These are phyloP conservation scores for Gynochthodes officinalis DNA, from an alignment of 257 asterid genomes.

Conservation along the genomic window DNA sequence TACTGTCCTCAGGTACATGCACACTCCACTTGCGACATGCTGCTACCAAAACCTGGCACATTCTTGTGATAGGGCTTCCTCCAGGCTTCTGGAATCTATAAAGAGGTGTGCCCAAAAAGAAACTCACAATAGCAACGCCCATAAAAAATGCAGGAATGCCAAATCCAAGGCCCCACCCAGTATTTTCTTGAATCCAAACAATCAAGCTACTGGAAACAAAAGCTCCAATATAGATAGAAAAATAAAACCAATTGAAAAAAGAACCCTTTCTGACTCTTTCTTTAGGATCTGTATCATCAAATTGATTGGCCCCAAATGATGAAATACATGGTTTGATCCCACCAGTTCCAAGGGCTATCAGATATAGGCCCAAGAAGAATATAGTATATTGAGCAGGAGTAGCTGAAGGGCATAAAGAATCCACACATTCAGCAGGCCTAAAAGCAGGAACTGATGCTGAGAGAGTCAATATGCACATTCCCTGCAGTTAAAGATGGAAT, in stretches of 20 bases:
- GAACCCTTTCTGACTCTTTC: constrained; percentile 95
- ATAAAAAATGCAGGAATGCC: constrained; percentile 84
- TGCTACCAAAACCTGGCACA: constrained; percentile 92
- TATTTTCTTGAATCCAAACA: constrained; percentile 95
- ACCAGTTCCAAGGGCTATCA: constrained; percentile 91
- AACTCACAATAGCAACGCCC: constrained; percentile 78
- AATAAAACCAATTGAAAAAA: constrained; percentile 94
- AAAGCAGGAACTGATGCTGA: constrained; percentile 78
- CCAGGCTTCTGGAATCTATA: constrained; percentile 97
- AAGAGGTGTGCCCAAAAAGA: constrained; percentile 74
- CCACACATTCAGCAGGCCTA: constrained; percentile 77
- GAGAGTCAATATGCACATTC: constrained; percentile 81
- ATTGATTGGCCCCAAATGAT: constrained; percentile 94
- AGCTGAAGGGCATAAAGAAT: constrained; percentile 75
- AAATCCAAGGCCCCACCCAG: constrained; percentile 97
- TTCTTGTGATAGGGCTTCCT: constrained; percentile 93
- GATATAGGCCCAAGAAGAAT: constrained; percentile 75
- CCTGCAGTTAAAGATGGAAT: constrained; percentile 39
- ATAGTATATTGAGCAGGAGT: constrained; percentile 69
- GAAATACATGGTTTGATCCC: constrained; percentile 98
- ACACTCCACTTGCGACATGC: constrained; percentile 63
- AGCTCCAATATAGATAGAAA: constrained; percentile 87
- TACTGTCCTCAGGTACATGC: constrained; percentile 57
- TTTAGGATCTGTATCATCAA: constrained; percentile 81
- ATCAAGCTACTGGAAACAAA: constrained; percentile 81